A percentile compares a stretch with the other conserved stretches of the same genome.
phyloP scores from a whole-genome alignment of 768 basidiomycete genomes.

The Amanita subjunquillea region DNA sequence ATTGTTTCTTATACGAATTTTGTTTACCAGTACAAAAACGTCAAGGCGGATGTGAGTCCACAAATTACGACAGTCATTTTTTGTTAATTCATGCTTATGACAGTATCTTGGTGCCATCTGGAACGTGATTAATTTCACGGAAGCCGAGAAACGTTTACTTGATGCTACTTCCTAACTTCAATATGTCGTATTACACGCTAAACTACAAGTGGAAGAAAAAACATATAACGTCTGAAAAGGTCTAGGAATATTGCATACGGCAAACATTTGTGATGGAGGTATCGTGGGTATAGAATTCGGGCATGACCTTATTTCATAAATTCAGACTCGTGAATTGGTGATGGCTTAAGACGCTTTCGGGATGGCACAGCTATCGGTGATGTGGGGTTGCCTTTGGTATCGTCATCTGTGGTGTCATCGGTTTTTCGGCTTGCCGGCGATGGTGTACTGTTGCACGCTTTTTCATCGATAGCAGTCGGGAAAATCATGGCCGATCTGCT shows the following conservation, averaged over 20 bases:
- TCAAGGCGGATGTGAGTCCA: conserved; percentile 80
- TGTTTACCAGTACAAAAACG: conserved; percentile 67
- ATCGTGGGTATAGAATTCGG: not conserved
- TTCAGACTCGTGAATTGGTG: not conserved
- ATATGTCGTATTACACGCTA: not conserved
- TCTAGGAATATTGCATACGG: not conserved
- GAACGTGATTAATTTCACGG: conserved; percentile 85
- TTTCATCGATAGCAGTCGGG: not conserved
- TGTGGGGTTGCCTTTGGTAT: not conserved
- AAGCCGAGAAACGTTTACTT: conserved; percentile 50
- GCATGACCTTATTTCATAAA: not conserved
- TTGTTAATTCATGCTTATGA: not conserved
- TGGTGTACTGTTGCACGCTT: not conserved
- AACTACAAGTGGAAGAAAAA: not conserved
- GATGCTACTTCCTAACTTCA: conserved; percentile 15
- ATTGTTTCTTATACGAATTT: not conserved
- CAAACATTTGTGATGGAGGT: not conserved
- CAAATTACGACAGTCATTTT: not conserved
- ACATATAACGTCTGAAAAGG: no score
- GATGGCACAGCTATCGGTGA: not conserved
- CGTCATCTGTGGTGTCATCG: not conserved
- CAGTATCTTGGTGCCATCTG: conserved; percentile 65
- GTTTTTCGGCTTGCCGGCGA: not conserved
- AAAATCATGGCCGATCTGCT: not conserved
- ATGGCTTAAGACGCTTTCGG: not conserved